A percentile compares a stretch with the other conserved stretches of the same genome.
phyloP scores from a whole-genome alignment of 164 flowering plant species.

The Vitis labrusca region DNA sequence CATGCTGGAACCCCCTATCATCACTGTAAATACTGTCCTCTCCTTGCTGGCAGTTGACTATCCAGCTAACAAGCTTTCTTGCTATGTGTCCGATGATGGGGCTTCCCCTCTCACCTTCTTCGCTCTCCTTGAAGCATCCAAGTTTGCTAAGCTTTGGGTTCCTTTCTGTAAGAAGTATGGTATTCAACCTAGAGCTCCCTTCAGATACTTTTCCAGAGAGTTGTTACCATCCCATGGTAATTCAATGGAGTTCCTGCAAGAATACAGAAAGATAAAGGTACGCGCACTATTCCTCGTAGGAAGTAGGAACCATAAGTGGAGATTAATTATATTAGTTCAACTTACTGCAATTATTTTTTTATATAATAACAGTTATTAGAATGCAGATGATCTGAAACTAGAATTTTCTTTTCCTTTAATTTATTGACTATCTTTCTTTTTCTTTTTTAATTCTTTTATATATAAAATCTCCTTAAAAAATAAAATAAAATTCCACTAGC shows the following conservation, averaged over 20 bases:
- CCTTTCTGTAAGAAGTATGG: conserved; percentile 66
- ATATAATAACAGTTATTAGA: too few relatives aligned
- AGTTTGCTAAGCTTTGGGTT: conserved; percentile 60
- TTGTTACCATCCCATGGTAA: background rate
- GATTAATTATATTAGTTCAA: too few relatives aligned
- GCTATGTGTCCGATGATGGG: conserved; percentile 71
- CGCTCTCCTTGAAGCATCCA: conserved; percentile 46
- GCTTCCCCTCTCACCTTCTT: conserved; percentile 57
- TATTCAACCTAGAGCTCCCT: conserved; percentile 56
- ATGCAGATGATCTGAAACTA: too few relatives aligned
- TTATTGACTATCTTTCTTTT: too few relatives aligned
- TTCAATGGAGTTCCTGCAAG: conserved; percentile 35
- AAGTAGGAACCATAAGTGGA: too few relatives aligned
- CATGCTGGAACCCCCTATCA: conserved; percentile 54
- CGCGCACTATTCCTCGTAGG: background rate
- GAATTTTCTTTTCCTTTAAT: too few relatives aligned
- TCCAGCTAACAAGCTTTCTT: conserved; percentile 62
- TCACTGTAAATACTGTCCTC: conserved; percentile 61
- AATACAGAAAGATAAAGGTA: conserved; percentile 53
- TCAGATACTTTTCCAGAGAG: conserved; percentile 35
- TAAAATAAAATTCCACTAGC: too few relatives aligned
- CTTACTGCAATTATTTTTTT: too few relatives aligned
- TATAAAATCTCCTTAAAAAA: too few relatives aligned
- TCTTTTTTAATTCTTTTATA: too few relatives aligned
- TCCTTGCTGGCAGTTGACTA: conserved; percentile 67